Evolutionary conservation across 352 stramenopile genomes (phyloP), one percentile per base, ranked within the genome.

Genomic region (Globisporangium yorkense): DNA sequence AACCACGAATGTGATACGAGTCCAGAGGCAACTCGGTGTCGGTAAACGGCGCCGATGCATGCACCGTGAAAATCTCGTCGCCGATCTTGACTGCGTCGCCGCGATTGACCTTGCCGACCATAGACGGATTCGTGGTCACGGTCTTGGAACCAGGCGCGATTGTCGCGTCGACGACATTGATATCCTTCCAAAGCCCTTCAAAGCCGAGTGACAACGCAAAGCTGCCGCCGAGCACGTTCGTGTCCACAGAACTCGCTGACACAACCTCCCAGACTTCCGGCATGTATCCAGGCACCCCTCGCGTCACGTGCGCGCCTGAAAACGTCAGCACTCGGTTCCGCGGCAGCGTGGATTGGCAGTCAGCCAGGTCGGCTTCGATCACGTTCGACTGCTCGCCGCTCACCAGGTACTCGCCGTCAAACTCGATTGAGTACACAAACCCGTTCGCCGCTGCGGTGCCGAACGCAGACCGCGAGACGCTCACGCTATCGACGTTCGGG

Each of bases 161-260:
- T 0, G 58, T 79, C 13, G 68, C 77, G 12, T 58, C 85, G 20
- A 77, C 57, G 9, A 39, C 33, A 13, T 3, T n/a, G 2, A 70
- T 65, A 48, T 68, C 67, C 0, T 18, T 24, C 80, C 81, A 90
- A 15, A 70, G 56, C 16, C 79, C 80, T 61, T 87, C 66, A 63
- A 88, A 93, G 6, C 78, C 84, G 13, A 93, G 59, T 0, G 84
- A 93, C 24, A 93, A 39, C 40, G 90, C 80, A 41, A 93, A 89
- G 18, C 66, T 77, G 1, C 84, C 84, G 37, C 74, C 72, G 1
- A 93, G 21, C 9, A 84, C 51, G 2, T 70, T 70, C 7, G 48
- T 46, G 0, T 61, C 65, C 3, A 58, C 46, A 6, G 59, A 69
- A 12, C 82, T 68, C 18, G 67, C 56, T 2, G 80, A 87, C 49